These are phyloP conservation scores for Torulaspora franciscae DNA, from an alignment of 805 yeast genomes.

Conservation along the genomic window DNA sequence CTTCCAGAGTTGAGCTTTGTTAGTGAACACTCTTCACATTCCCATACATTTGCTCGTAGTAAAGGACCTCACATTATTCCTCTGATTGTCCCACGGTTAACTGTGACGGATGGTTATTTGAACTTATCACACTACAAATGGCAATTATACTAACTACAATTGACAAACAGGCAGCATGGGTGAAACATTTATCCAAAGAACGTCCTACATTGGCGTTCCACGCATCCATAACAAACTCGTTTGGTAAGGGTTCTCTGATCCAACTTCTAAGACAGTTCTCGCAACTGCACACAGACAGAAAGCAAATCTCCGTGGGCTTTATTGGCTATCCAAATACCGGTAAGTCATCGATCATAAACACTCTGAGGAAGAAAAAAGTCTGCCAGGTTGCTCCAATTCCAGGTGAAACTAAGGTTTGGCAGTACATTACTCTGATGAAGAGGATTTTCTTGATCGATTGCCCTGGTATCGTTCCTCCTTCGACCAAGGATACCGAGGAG, in stretches of 20 bases:
- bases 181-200: slow-evolving; percentile 83
- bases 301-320: slow-evolving; percentile 94
- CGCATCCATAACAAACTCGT: slow-evolving; percentile 94
- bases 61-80: slow-evolving; percentile 69
- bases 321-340: slow-evolving; percentile 99
- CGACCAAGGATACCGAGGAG: slow-evolving; percentile 79
- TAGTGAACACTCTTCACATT: slow-evolving; percentile 1
- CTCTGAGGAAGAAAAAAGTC: slow-evolving; percentile 89
- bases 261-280: slow-evolving; percentile 92
- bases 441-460: slow-evolving; percentile 92
- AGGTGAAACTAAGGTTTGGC: slow-evolving; percentile 99
- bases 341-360: slow-evolving; percentile 91
- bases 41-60: slow-evolving; percentile 62
- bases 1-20: slow-evolving; percentile 77
- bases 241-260: slow-evolving; percentile 94
- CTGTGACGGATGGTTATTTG: neutral
- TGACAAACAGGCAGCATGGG: slow-evolving; percentile 88
- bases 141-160: slow-evolving; percentile 33
- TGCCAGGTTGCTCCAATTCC: slow-evolving; percentile 98
- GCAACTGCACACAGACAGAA: slow-evolving; percentile 82
- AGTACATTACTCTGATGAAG: slow-evolving; percentile 95
- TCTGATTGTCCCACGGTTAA: neutral
- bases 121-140: neutral
- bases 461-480: slow-evolving; percentile 98
- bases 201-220: slow-evolving; percentile 96